Conservation (phyloP, 169 alveolate species). For the Plasmodium inui region DNA sequence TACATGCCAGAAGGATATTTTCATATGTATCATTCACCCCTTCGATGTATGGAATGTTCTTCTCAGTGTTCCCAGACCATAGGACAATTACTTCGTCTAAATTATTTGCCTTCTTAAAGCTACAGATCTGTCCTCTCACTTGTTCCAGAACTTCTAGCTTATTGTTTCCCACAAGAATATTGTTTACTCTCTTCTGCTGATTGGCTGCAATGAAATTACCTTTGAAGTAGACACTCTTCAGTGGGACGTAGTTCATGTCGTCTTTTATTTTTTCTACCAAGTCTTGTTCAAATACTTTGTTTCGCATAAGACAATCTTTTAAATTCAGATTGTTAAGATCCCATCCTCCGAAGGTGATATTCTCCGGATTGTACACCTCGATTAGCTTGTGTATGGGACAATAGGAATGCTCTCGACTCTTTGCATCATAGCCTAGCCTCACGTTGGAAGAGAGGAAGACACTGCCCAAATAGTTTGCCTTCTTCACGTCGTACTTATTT, state of each 20-base stretch:
- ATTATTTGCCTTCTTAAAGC: conserved; percentile 85
- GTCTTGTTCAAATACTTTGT: conserved; percentile 89
- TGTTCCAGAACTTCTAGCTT: conserved; percentile 86
- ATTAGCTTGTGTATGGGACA: conserved; percentile 88
- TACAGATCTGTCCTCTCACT: conserved; percentile 87
- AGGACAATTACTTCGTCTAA: conserved; percentile 90
- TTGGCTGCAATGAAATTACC: conserved; percentile 91
- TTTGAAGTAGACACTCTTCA: conserved; percentile 86
- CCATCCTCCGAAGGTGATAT: conserved; percentile 92
- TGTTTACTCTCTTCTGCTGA: conserved; percentile 90
- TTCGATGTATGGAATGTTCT: conserved; percentile 84
- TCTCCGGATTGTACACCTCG: conserved; percentile 91
- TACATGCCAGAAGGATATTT: conserved; percentile 83
- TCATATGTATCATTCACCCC: conserved; percentile 88
- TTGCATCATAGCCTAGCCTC: conserved; percentile 84
- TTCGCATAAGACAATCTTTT: conserved; percentile 89
- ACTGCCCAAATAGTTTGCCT: conserved; percentile 90
- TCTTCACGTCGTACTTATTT: conserved; percentile 87
- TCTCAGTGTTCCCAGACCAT: conserved; percentile 95
- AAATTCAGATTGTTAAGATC: conserved; percentile 88
- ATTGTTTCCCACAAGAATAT: conserved; percentile 84
- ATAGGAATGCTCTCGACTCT: conserved; percentile 81
- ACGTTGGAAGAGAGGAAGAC: conserved; percentile 87
- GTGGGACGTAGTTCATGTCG: conserved; percentile 84
- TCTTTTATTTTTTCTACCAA: conserved; percentile 84